phyloP scores from a whole-genome alignment of 2,329 filamentous ascomycete genomes.

The Bipolaris bicolor region DNA sequence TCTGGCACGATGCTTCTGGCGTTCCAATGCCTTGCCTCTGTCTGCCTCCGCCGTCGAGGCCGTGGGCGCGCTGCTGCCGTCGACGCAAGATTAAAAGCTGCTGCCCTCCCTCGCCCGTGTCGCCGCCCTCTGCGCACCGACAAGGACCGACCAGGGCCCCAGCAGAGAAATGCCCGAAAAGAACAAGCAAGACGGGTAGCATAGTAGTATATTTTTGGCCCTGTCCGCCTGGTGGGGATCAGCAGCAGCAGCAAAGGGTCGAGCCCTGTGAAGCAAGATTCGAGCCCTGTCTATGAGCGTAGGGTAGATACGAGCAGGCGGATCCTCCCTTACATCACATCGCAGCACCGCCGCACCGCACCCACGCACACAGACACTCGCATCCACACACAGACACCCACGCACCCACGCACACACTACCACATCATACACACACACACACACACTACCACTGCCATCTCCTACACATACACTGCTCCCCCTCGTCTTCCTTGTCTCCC shows the following conservation, averaged over 20 bases:
- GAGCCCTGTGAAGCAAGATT: conserved; percentile 11
- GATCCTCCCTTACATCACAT: conserved; percentile 18
- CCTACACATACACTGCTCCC: neutral
- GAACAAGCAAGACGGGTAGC: conserved; percentile 20
- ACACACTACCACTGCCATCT: too few relatives aligned
- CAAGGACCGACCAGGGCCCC: neutral
- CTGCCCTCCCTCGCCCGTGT: neutral
- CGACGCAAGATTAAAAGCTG: neutral
- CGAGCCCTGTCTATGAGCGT: neutral
- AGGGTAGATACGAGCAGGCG: conserved; percentile 2
- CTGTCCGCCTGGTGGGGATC: conserved; percentile 24
- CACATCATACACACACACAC: too few relatives aligned
- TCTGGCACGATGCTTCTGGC: conserved; percentile 11
- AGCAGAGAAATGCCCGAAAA: conserved; percentile 20
- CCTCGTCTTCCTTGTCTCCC: neutral
- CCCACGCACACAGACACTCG: neutral
- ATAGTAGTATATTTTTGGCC: conserved; percentile 26
- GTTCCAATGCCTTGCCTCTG: conserved; percentile 3
- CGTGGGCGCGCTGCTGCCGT: neutral
- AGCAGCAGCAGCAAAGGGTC: conserved; percentile 23
- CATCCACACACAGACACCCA: neutral
- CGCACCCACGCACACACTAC: too few relatives aligned
- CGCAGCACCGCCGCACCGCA: too few relatives aligned
- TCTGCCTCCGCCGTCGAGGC: neutral
- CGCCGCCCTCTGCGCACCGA: conserved; percentile 2